phyloP scores from a whole-genome alignment of 305 asterid genomes.

The Salvia sclarea region DNA sequence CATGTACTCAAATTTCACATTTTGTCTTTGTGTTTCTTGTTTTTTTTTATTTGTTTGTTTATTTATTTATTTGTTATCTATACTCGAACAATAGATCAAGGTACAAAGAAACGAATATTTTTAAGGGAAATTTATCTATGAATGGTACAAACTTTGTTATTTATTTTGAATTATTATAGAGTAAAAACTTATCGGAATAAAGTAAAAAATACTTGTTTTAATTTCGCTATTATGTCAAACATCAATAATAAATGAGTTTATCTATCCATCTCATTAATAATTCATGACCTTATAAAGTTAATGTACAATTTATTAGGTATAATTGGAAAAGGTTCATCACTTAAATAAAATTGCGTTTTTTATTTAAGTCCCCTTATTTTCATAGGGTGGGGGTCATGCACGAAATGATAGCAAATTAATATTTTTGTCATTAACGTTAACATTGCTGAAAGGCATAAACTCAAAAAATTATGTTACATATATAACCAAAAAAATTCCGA shows the following conservation, averaged over 20 bases:
- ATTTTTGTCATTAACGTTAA: too few species aligned
- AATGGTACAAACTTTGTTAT: background rate
- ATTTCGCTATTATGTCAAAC: background rate
- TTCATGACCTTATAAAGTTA: background rate
- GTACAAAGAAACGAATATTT: too few species aligned
- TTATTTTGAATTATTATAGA: too few species aligned
- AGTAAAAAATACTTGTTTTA: background rate
- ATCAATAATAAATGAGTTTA: background rate
- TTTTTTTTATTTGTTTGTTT: background rate
- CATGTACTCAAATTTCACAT: background rate
- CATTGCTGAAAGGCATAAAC: too few species aligned
- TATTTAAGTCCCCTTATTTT: background rate
- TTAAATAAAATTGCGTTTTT: background rate
- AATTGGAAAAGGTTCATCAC: background rate
- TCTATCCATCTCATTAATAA: background rate
- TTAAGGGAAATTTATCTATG: background rate
- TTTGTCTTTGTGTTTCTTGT: background rate
- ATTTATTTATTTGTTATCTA: background rate
- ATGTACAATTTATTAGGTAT: background rate
- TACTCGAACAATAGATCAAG: background rate
- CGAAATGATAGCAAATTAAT: too few species aligned
- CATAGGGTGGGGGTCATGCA: too few species aligned
- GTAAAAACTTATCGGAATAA: background rate
- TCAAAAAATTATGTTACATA: too few species aligned
- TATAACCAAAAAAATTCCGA: too few species aligned